Percentiles rank a stretch among this genome's conserved stretches.
Evolutionary conservation across 2,329 filamentous ascomycete species (phyloP).

Genomic region (Fragosphaeria purpurea): DNA sequence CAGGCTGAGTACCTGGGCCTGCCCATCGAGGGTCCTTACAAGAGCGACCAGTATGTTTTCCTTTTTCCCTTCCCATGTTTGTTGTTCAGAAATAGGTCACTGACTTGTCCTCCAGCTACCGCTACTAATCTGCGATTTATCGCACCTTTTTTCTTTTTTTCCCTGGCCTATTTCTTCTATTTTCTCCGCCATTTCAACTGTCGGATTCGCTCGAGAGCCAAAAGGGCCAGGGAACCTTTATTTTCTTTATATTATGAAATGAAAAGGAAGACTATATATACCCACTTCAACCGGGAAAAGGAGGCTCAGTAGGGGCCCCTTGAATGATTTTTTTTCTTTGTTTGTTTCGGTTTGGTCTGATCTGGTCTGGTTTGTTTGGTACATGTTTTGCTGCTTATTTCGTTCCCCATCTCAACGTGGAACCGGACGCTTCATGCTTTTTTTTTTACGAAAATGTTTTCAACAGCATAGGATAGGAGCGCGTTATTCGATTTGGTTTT

Average conservation of each 20-base stretch:
- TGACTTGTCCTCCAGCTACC: constrained; percentile 40
- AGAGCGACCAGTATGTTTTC: constrained; percentile 71
- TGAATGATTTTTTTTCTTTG: too few species aligned
- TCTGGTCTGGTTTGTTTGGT: too few species aligned
- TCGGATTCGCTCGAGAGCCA: too few species aligned
- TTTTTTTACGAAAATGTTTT: constrained; percentile 17
- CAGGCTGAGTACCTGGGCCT: constrained; percentile 96
- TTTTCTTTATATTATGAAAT: constrained; percentile 4
- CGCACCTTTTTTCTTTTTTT: not conserved
- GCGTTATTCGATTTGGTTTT: constrained; percentile 2
- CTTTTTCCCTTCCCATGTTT: not conserved
- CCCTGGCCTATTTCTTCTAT: not conserved
- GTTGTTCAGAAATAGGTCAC: constrained; percentile 10
- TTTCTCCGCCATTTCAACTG: too few species aligned
- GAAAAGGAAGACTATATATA: constrained; percentile 8
- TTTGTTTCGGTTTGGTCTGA: too few species aligned
- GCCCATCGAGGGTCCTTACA: constrained; percentile 80
- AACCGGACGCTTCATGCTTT: too few species aligned
- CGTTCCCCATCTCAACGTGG: too few species aligned
- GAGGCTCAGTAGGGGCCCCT: not conserved
- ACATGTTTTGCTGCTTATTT: too few species aligned
- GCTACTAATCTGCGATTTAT: constrained; percentile 45
- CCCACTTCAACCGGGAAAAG: constrained; percentile 12
- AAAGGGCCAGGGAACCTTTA: too few species aligned
- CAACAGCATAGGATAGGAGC: constrained; percentile 20